These are phyloP conservation scores for Eucalyptus erythrocorys DNA, from an alignment of 345 rosid genomes.

Conservation along the genomic window DNA sequence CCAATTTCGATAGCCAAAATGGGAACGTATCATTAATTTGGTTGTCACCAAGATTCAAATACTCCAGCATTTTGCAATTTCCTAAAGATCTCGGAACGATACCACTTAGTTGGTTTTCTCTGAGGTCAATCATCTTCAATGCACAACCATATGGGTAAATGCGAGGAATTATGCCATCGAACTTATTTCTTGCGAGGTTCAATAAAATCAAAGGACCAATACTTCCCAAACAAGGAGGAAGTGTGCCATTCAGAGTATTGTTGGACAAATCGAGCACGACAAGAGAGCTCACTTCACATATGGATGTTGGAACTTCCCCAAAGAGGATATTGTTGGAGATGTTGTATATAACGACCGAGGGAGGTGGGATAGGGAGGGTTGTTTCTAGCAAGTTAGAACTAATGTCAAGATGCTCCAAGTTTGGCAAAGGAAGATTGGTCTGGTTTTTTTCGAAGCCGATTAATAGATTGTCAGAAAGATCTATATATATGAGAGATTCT, in stretches of 20 bases:
- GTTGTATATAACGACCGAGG: rapidly evolving
- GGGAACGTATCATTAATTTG: not conserved
- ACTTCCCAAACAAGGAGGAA: not conserved
- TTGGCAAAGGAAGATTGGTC: not conserved
- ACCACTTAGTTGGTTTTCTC: not conserved
- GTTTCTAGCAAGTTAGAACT: not conserved
- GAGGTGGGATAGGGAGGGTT: not conserved
- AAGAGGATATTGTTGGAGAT: not conserved
- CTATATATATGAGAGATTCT: not conserved
- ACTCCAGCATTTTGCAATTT: not conserved
- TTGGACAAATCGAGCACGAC: rapidly evolving
- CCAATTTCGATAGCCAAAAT: not conserved
- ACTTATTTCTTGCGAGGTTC: not conserved
- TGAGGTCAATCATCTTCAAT: not conserved
- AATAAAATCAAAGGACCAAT: not conserved
- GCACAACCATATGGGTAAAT: not conserved
- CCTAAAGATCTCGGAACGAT: not conserved
- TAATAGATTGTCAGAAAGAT: not conserved
- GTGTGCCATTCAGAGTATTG: not conserved
- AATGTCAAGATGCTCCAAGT: too few species aligned
- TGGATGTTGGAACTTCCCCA: not conserved
- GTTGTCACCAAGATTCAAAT: not conserved
- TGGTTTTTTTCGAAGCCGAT: not conserved
- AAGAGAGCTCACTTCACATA: not conserved
- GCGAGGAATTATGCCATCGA: not conserved